These are phyloP conservation scores for Darksidea phi DNA, from an alignment of 495 filamentous ascomycete species.

Conservation along the genomic window DNA sequence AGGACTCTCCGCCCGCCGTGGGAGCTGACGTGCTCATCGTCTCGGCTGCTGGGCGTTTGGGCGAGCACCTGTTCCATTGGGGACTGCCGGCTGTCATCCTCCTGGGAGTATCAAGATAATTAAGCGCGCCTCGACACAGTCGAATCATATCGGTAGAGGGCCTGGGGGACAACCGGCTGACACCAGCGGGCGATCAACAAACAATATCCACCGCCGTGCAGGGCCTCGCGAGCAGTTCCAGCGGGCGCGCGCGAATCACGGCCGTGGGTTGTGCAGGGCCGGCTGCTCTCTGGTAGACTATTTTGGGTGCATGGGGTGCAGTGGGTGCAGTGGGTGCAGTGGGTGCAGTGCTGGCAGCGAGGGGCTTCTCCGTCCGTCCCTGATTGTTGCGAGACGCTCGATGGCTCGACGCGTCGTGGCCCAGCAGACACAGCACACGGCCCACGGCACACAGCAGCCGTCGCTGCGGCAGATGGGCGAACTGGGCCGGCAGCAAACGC, in stretches of 20 bases:
- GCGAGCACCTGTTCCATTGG: slow-evolving; percentile 8
- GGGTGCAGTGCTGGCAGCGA: background rate
- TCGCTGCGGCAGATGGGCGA: background rate
- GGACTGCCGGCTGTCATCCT: background rate
- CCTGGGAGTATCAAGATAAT: slow-evolving; percentile 10
- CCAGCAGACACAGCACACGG: too few relatives aligned
- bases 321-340: background rate
- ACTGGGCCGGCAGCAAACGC: background rate
- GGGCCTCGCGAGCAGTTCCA: slow-evolving; percentile 14
- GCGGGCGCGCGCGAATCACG: slow-evolving; percentile 17
- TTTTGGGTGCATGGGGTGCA: slow-evolving; percentile 24
- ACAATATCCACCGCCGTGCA: slow-evolving; percentile 31
- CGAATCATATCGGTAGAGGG: too few relatives aligned
- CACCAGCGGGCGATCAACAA: slow-evolving; percentile 27
- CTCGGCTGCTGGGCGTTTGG: slow-evolving; percentile 22
- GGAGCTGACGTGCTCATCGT: slow-evolving; percentile 26
- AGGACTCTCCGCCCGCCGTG: slow-evolving; percentile 13
- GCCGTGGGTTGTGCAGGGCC: background rate
- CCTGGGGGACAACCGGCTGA: slow-evolving; percentile 8
- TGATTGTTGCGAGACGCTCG: slow-evolving; percentile 16
- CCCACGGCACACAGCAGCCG: slow-evolving; percentile 14
- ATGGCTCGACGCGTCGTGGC: slow-evolving; percentile 8
- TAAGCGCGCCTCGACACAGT: background rate
- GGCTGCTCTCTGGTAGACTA: slow-evolving; percentile 19
- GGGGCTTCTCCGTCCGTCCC: slow-evolving; percentile 1